Evolutionary conservation across 495 filamentous ascomycete genomes (phyloP).

Genomic region (Penicillium waksmanii): DNA sequence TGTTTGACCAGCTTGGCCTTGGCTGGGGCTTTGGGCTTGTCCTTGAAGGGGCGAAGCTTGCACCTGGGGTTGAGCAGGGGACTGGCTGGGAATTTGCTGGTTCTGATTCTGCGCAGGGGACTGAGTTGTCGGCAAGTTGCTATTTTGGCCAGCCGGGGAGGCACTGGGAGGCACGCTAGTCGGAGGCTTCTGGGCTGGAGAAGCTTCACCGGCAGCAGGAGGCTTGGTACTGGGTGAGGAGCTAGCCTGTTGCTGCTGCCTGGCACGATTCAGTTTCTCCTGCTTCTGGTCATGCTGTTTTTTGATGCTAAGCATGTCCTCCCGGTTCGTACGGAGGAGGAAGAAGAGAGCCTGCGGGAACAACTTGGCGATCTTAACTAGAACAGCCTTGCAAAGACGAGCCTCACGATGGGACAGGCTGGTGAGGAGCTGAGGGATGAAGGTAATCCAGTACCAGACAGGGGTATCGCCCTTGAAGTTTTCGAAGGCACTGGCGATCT

Average conservation of each 20-base stretch:
- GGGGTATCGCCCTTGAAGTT: conserved; percentile 94
- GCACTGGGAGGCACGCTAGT: conserved; percentile 29
- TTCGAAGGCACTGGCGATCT: conserved; percentile 79
- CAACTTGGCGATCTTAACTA: conserved; percentile 90
- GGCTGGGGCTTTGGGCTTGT: conserved; percentile 32
- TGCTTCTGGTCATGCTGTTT: conserved; percentile 83
- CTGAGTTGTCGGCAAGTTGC: conserved; percentile 39
- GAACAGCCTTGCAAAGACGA: conserved; percentile 75
- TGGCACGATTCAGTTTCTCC: conserved; percentile 56
- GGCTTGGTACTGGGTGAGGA: conserved; percentile 57
- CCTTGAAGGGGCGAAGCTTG: conserved; percentile 30
- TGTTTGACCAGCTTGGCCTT: conserved; percentile 34
- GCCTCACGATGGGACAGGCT: conserved; percentile 90
- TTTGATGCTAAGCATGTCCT: conserved; percentile 92
- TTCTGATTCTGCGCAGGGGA: conserved; percentile 33
- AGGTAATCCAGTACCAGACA: conserved; percentile 99
- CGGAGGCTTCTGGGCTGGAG: conserved; percentile 49
- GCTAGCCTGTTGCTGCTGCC: conserved; percentile 41
- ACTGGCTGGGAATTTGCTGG: conserved; percentile 35
- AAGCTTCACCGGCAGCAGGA: conserved; percentile 53
- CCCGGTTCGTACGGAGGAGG: conserved; percentile 87
- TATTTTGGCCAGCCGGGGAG: conserved; percentile 36
- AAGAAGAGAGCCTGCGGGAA: conserved; percentile 97
- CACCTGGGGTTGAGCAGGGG: conserved; percentile 29
- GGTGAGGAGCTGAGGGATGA: conserved; percentile 92